Evolutionary conservation across 2,329 filamentous ascomycete genomes (phyloP), one percentile per base, ranked within the genome.

Genomic region (Nemania sp.): DNA sequence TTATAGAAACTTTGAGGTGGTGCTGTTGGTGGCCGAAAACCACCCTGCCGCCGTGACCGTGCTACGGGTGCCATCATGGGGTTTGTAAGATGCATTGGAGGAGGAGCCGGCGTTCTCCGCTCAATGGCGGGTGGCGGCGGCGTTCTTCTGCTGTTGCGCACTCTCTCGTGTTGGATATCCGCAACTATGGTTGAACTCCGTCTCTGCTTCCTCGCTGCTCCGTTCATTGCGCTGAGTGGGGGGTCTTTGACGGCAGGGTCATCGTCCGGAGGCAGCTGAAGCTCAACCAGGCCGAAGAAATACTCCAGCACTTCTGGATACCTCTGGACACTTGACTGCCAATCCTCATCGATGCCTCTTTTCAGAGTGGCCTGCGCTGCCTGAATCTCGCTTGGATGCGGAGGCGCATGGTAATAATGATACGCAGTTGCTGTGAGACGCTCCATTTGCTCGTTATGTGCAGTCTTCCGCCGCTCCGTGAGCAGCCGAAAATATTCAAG

Each of bases 261-360:
- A 55, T 86, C 79, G 59, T 91, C 87, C 42, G 77, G 76, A 0
- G 90, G 90, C 4, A 91, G 75, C 20, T 80, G 83, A 60, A 92
- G 73, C 56, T 87, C 84, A 37, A 92, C 87, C 39, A 92, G 78
- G 60, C 85, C 81, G 75, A 89, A 93, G 72, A 90, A 93, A 75
- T 93, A 92, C 74, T 92, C 88, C 56, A 94, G 79, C n/a, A 93
- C 87, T 72, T 92, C 89, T 4, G 90, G 90, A 68, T 93, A 94
- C 56, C 87, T 83, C 68, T 91, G 84, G 40, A 92, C 90, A 49
- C 87, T 89, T 32, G 84, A 81, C 69, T 88, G 84, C 90, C 90
- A 94, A 76, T 92, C 90, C 63, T 90, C 87, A 69, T 92, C 89
- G 69, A 92, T 89, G 62, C 89, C 89, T 51, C 85, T 83, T 75